Percentiles rank a stretch among this genome's conserved stretches.
Evolutionary conservation across 768 basidiomycete species (phyloP).

Genomic region (Russula vinacea): DNA sequence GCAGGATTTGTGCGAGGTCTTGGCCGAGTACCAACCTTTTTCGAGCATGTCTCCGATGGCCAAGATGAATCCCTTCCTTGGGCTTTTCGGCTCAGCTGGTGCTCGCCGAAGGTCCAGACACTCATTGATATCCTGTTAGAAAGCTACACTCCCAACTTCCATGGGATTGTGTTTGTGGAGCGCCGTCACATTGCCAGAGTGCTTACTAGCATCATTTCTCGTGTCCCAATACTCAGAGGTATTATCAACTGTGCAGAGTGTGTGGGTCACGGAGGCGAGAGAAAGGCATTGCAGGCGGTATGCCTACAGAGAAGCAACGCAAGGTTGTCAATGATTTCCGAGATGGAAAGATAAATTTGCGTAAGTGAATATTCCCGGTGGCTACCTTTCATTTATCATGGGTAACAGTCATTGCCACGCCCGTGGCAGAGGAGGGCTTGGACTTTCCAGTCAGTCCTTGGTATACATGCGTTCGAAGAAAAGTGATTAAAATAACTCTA

Average conservation of each 20-base stretch:
- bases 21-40: constrained; percentile 45
- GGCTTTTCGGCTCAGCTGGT: constrained; percentile 49
- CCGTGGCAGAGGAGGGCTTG: constrained; percentile 88
- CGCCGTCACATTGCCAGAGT: constrained; percentile 76
- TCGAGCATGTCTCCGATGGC: constrained; percentile 38
- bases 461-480: background rate
- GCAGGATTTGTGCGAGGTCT: constrained; percentile 46
- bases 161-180: constrained; percentile 84
- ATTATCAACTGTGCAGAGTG: constrained; percentile 61
- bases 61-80: constrained; percentile 42
- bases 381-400: background rate
- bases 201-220: constrained; percentile 61
- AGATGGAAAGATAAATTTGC: constrained; percentile 59
- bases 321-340: constrained; percentile 65
- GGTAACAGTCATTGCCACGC: constrained; percentile 67
- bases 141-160: constrained; percentile 56
- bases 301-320: constrained; percentile 52
- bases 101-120: constrained; percentile 65
- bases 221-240: constrained; percentile 54
- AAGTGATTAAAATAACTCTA: constrained; percentile 34
- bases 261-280: constrained; percentile 56
- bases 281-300: constrained; percentile 47
- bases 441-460: constrained; percentile 68
- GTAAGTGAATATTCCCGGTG: constrained; percentile 43
- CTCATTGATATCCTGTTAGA: constrained; percentile 60